Evolutionary conservation across 2,329 filamentous ascomycete genomes (phyloP), one percentile per base, ranked within the genome.

Genomic region (Trichoderma asperellum): DNA sequence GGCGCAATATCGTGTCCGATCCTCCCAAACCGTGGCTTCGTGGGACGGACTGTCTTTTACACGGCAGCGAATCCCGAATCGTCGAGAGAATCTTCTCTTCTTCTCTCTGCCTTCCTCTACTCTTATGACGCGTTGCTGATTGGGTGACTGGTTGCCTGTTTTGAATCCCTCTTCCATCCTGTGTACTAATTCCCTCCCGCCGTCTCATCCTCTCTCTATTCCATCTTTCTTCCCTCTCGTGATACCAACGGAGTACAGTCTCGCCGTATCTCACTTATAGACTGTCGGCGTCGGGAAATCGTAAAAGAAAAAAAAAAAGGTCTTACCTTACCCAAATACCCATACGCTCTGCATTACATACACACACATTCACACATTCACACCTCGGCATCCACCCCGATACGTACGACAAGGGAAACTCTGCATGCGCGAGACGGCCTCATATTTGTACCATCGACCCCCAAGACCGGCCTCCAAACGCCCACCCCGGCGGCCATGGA

Each of bases 1-100:
- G 77, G 77, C 55, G 70, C 73, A 75, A 78, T 74, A 59, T 62
- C 47, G 10, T 37, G 10, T 61, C 68, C 68, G 68, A 58, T 47
- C 55, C 58, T 62, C 71, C 66, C 63, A 68, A 43, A 69, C 59
- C 11, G 10, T 5, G 16, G 24, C 35, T 56, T 32, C n/a, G 40
- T 55, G 21, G 47, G 16, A 40, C 43, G 47, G 37, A n/a, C 49
- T 49, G 61, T 55, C 53, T 53, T 27, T 40, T 43, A 43, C 37
- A 43, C 37, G 18, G 16, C 32, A 40, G 29, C 5, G 16, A 37
- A 29, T 24, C 60, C 49, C 59, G 21, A 14, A 29, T 37, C 40
- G 14, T 35, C 18, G 27, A 66, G 62, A 37, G 16, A 43, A 18
- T 43, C 37, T 43, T 35, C 47, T 35, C 21, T 49, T 21, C 35